phyloP scores from a whole-genome alignment of 1,139 yeast genomes.

The Sugiyamaella castrensis region DNA sequence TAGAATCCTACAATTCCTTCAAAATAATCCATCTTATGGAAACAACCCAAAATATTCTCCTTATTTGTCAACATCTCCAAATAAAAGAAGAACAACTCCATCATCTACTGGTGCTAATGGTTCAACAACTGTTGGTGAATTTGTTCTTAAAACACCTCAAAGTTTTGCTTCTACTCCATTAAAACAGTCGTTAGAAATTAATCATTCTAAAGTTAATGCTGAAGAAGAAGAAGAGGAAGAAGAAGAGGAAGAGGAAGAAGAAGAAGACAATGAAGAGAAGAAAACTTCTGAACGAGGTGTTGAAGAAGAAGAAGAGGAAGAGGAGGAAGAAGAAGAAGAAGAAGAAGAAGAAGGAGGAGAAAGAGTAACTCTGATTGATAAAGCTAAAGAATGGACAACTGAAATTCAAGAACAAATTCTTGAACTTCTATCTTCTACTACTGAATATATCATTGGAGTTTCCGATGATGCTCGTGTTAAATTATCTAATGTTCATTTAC shows the following conservation, averaged over 20 bases:
- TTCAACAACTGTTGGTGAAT: neutral
- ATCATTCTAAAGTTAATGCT: constrained; percentile 4
- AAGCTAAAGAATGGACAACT: neutral
- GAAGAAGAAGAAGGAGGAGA: constrained; percentile 17
- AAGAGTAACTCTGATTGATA: neutral
- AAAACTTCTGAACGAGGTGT: neutral
- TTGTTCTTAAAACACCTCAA: constrained; percentile 9
- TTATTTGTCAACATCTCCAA: constrained; percentile 27
- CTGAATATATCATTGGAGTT: constrained; percentile 13
- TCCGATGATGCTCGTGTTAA: constrained; percentile 20
- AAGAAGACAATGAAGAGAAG: constrained; percentile 2
- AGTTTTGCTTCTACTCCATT: neutral
- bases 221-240: constrained; percentile 16
- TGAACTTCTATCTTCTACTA: constrained; percentile 14
- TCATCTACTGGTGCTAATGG: constrained; percentile 2
- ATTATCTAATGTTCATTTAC: constrained; percentile 21
- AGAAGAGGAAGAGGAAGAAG: constrained; percentile 16
- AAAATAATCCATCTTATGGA: constrained; percentile 20
- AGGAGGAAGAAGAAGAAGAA: constrained; percentile 18
- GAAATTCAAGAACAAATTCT: constrained; percentile 11
- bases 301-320: constrained; percentile 16
- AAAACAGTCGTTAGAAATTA: neutral
- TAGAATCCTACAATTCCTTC: constrained; percentile 27
- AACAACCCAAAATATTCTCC: constrained; percentile 23
- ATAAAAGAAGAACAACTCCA: constrained; percentile 21